These are phyloP conservation scores for Cylindrotheca fusiformis DNA, from an alignment of 108 stramenopile species.

Conservation along the genomic window DNA sequence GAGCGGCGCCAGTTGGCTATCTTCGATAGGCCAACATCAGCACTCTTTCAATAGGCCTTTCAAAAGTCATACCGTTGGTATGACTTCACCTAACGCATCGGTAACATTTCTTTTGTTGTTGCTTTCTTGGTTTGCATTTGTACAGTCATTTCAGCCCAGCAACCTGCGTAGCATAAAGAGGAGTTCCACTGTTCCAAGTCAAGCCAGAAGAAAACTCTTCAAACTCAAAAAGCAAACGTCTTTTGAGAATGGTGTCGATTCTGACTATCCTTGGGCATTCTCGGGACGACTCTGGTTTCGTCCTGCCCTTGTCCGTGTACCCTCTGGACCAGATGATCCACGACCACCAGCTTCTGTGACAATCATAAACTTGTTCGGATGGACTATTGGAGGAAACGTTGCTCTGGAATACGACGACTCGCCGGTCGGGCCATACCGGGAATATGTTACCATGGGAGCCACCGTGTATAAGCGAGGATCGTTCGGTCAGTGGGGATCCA, in stretches of 20 bases:
- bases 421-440: conserved; percentile 58
- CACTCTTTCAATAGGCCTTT: no score
- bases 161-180: no score
- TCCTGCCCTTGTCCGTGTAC: conserved; percentile 38
- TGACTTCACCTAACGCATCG: no score
- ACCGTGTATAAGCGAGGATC: conserved; percentile 23
- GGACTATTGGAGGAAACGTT: conserved; percentile 48
- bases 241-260: conserved; percentile 33
- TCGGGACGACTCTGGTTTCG: conserved; percentile 55
- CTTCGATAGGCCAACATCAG: no score
- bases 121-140: no score
- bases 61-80: no score
- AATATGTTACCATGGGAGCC: conserved; percentile 51
- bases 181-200: no score
- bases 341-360: not conserved
- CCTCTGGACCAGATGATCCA: not conserved
- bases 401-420: conserved; percentile 53
- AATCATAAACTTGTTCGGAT: conserved; percentile 46
- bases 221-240: not conserved
- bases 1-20: no score
- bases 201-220: not conserved
- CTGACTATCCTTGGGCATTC: conserved; percentile 45
- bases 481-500: conserved; percentile 55
- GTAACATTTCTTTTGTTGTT: no score
- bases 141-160: no score